Evolutionary conservation across 441 rosid species (phyloP).

Genomic region (Geranium incanum): DNA sequence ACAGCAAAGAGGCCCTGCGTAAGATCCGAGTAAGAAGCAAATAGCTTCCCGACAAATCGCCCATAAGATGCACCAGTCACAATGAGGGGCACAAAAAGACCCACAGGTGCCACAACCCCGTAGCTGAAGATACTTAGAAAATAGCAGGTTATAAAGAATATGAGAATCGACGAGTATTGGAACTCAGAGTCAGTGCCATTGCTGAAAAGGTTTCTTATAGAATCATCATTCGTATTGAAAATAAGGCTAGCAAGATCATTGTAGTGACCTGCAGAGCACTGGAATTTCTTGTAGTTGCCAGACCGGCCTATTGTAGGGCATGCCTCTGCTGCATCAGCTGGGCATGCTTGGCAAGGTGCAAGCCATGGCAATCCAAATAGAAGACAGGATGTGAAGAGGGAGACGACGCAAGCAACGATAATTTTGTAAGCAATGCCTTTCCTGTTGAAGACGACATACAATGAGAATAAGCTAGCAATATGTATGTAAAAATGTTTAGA

Average conservation of each 20-base stretch:
- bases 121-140: slow-evolving; percentile 63
- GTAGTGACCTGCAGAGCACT: slow-evolving; percentile 67
- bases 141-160: slow-evolving; percentile 46
- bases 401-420: slow-evolving; percentile 53
- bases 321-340: slow-evolving; percentile 32
- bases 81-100: slow-evolving; percentile 61
- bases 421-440: slow-evolving; percentile 64
- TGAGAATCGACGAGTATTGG: slow-evolving; percentile 40
- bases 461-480: no score
- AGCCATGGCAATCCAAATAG: slow-evolving; percentile 85
- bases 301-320: slow-evolving; percentile 72
- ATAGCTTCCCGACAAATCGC: slow-evolving; percentile 49
- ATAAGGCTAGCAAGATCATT: slow-evolving; percentile 71
- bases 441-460: slow-evolving; percentile 40
- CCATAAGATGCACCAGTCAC: slow-evolving; percentile 67
- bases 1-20: slow-evolving; percentile 57
- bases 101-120: slow-evolving; percentile 67
- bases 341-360: slow-evolving; percentile 66
- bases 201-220: slow-evolving; percentile 52
- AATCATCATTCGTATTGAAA: slow-evolving; percentile 64
- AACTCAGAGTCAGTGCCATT: slow-evolving; percentile 44
- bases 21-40: slow-evolving; percentile 41
- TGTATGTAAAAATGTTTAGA: background rate
- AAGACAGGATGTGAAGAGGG: slow-evolving; percentile 70
- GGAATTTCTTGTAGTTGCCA: slow-evolving; percentile 78